Base-by-base conservation (phyloP, 2,329 filamentous ascomycete species). In the Microsporum ferrugineum region DNA sequence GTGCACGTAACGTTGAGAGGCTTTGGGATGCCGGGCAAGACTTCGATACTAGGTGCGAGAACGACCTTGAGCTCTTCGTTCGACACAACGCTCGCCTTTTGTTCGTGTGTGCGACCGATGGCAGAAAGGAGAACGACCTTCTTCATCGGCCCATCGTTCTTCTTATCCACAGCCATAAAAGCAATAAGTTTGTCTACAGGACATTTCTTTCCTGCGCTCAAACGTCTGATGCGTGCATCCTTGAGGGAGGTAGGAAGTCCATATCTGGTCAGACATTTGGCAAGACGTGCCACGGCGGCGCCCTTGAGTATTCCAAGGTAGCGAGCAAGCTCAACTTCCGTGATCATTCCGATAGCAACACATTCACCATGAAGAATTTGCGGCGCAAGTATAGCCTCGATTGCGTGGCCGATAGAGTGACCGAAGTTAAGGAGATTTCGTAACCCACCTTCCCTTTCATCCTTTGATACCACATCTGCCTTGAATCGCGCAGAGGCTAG, bases 121-220 rank as follows among this genome's bases (percentile, higher is more conserved):
- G 88, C 88, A 0, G 91, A 91, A 8, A 99, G 80, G 5, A 99
- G 82, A 5, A 96, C 92, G 65, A 99, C 88, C 76, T 96, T 97
- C 80, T 99, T 99, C 75, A 92, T 91, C 62, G 84, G 84, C 1
- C 94, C 94, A 51, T 95, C 88, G 66, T 99, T 99, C 80, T 99
- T 99, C 82, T 99, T 99, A 76, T 99, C 94, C 6, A 99, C 88
- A 0, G 88, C 91, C 94, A 99, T 99, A 72, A 95, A 95, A 66
- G 87, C 82, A 61, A 99, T 81, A 58, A 99, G 76, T 39, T 88
- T 82, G 67, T 96, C 89, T 1, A 96, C 89, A 0, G 88, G 87
- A 71, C 94, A 99, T 65, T 84, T 81, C 75, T 95, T 96, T 59
- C 88, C 89, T 1, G 90, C 91, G 3, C 90, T 91, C 64, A 94